Evolutionary conservation across 2,329 filamentous ascomycete genomes (phyloP), one percentile per base, ranked within the genome.

Genomic region (Xylaria sp.): DNA sequence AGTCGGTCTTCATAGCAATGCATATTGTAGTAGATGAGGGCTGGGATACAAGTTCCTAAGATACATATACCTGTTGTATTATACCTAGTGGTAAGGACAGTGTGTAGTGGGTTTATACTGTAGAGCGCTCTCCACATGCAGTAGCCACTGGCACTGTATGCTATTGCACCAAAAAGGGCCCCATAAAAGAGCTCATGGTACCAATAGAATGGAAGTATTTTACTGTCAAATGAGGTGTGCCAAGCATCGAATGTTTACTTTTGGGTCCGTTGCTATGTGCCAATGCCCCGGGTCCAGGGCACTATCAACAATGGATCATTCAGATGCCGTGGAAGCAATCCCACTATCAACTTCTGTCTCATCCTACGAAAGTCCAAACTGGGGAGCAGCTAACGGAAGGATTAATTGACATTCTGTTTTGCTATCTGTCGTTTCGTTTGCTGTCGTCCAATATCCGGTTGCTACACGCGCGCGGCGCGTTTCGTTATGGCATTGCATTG

Each of bases 401-500:
- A 41, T n/a, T 50, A 1, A 39, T 31, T n/a, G 31, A 12, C n/a
- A 25, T 15, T 61, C 23, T 15, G 13, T 25, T 44, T 37, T 18
- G n/a, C 25, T 34, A 15, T 46, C 34, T 55, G 51, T 39, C 9
- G 25, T 46, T 57, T 39, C 9, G 25, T 51, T 57, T 46, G n/a
- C 69, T 58, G 46, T 5, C 23, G 28, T 3, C 65, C 63, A 51
- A 52, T 51, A 34, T 48, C 65, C 59, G 20, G 18, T 50, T 46
- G 51, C 52, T 55, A 12, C 18, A 51, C 60, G 52, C 66, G 67
- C 60, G 44, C 59, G 67, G 60, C 69, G 63, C 59, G 63, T 73
- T 74, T 70, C 64, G 67, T 72, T 55, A 77, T 76, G 75, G 72
- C 71, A 73, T 72, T 69, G 63, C 69, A 65, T 69, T 51, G 71